Conservation (phyloP, 2,329 filamentous ascomycete genomes). For the Xylaria sp. region DNA sequence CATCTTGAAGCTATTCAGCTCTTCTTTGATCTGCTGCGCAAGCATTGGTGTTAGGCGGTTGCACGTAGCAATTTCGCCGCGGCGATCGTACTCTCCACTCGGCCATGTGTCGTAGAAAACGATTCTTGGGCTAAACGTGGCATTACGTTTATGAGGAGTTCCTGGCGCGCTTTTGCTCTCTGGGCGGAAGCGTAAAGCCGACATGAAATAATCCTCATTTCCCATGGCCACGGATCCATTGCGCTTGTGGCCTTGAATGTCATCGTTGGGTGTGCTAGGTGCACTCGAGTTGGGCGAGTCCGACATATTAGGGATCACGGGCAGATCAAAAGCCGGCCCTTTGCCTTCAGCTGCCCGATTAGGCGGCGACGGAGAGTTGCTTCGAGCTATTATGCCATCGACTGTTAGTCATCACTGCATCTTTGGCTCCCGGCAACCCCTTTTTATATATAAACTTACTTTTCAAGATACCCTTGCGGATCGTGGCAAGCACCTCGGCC, state of each 20-base stretch:
- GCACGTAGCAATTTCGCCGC: constrained; percentile 94
- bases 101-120: constrained; percentile 97
- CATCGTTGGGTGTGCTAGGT: constrained; percentile 82
- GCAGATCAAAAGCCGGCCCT: constrained; percentile 50
- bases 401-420: constrained; percentile 3
- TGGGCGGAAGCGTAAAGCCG: constrained; percentile 64
- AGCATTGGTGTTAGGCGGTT: constrained; percentile 95
- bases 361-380: constrained; percentile 63
- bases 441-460: constrained; percentile 43
- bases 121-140: constrained; percentile 84
- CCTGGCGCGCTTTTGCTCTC: constrained; percentile 76
- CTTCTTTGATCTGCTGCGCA: constrained; percentile 98
- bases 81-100: constrained; percentile 88
- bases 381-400: constrained; percentile 47
- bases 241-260: constrained; percentile 60
- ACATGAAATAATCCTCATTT: constrained; percentile 86
- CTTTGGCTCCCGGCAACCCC: not conserved
- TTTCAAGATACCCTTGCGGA: constrained; percentile 94
- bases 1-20: constrained; percentile 99
- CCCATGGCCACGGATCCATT: constrained; percentile 67
- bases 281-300: constrained; percentile 82
- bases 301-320: constrained; percentile 56
- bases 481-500: constrained; percentile 83
- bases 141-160: constrained; percentile 65
- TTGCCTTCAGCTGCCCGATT: constrained; percentile 55